A percentile compares a stretch with the other conserved stretches of the same genome.
These are phyloP conservation scores for Colletotrichum aenigma DNA, from an alignment of 2,329 filamentous ascomycete genomes.

Conservation along the genomic window DNA sequence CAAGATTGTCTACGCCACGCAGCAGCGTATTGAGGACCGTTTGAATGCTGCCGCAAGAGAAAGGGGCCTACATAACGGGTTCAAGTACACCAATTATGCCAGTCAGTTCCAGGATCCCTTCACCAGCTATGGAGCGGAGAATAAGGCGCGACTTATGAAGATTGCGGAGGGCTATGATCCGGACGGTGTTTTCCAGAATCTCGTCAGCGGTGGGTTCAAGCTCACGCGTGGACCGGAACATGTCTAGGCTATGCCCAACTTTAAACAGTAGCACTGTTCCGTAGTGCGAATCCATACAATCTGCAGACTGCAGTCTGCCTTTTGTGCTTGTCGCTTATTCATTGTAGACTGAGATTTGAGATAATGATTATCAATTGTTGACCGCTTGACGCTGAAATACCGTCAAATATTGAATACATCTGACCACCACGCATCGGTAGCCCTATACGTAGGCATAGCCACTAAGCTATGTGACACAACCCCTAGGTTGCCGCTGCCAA, in stretches of 20 bases:
- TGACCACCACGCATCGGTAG: background rate
- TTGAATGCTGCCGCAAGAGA: constrained; percentile 30
- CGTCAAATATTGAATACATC: background rate
- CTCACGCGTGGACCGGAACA: constrained; percentile 13
- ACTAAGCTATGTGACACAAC: background rate
- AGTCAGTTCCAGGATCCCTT: constrained; percentile 39
- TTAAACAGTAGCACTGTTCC: background rate
- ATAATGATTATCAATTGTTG: fast-evolving
- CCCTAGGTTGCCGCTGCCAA: background rate
- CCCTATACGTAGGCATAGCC: background rate
- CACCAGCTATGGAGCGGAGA: constrained; percentile 41
- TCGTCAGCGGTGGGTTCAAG: constrained; percentile 45
- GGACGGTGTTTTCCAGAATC: constrained; percentile 35
- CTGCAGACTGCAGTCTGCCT: too few species aligned
- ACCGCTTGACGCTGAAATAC: background rate
- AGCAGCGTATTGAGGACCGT: constrained; percentile 28
- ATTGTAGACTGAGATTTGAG: fast-evolving
- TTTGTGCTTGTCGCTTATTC: too few species aligned
- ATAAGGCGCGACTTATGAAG: constrained; percentile 33
- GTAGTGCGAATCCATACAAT: background rate
- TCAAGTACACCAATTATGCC: constrained; percentile 53
- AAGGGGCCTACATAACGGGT: constrained; percentile 37
- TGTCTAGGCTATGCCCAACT: background rate
- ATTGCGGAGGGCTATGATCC: constrained; percentile 42
- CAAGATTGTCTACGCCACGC: constrained; percentile 29